Evolutionary conservation across 2,329 filamentous ascomycete species (phyloP).

Genomic region (Monilinia fructicola): DNA sequence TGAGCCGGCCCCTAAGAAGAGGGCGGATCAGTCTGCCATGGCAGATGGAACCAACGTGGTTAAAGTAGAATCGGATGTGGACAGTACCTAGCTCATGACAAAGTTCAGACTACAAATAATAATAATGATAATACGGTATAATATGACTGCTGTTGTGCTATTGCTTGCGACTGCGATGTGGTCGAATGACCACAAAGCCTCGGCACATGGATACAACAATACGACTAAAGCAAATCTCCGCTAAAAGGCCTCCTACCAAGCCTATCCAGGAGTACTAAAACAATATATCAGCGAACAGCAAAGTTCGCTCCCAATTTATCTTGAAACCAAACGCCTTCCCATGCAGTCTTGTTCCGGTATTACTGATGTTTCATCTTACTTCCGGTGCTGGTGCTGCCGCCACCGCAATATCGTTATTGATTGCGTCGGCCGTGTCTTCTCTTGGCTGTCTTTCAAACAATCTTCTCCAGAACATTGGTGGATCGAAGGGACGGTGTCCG

Average conservation of each 20-base stretch:
- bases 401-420: slow-evolving; percentile 63
- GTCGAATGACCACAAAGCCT: neutral
- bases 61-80: slow-evolving; percentile 1
- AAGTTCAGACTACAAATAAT: neutral
- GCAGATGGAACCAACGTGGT: neutral
- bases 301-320: neutral
- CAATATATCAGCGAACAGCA: neutral
- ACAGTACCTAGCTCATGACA: slow-evolving; percentile 1
- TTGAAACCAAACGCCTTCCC: slow-evolving; percentile 23
- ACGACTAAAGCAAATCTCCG: neutral
- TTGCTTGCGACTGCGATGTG: neutral
- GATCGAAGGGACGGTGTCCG: slow-evolving; percentile 81
- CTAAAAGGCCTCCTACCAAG: neutral
- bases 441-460: slow-evolving; percentile 67
- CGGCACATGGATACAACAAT: neutral
- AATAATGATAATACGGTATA: neutral
- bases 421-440: slow-evolving; percentile 53
- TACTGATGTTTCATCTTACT: slow-evolving; percentile 37
- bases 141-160: neutral
- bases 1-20: neutral
- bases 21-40: neutral
- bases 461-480: slow-evolving; percentile 84
- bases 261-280: slow-evolving; percentile 1
- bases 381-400: slow-evolving; percentile 48
- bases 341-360: slow-evolving; percentile 14